Conservation (phyloP, 2,329 filamentous ascomycete genomes). For the Aspergillus sp. region DNA sequence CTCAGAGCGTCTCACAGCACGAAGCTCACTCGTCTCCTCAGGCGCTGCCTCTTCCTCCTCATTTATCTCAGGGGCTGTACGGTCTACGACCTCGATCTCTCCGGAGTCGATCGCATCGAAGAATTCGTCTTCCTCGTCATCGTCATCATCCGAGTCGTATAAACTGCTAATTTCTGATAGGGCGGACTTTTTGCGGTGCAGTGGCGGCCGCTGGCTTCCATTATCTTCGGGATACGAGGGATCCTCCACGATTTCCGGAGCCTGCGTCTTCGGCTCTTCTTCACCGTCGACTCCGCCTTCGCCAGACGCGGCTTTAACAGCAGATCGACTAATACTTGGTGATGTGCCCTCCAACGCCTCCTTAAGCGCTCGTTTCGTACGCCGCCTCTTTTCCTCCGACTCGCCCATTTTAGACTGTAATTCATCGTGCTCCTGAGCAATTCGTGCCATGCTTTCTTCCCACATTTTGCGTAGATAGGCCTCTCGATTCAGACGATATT, state of each 20-base stretch:
- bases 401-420: conserved; percentile 85
- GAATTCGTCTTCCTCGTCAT: conserved; percentile 76
- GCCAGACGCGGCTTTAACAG: conserved; percentile 30
- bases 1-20: conserved; percentile 56
- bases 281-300: conserved; percentile 31
- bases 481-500: conserved; percentile 89
- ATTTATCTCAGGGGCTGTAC: conserved; percentile 53
- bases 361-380: conserved; percentile 83
- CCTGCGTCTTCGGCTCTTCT: conserved; percentile 32
- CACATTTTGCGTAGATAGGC: conserved; percentile 90
- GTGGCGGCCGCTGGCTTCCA: conserved; percentile 15
- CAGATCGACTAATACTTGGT: conserved; percentile 41
- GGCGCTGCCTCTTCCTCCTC: conserved; percentile 50
- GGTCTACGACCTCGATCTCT: conserved; percentile 70
- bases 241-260: conserved; percentile 12
- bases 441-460: conserved; percentile 98
- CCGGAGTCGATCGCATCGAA: conserved; percentile 96
- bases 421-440: conserved; percentile 92
- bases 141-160: conserved; percentile 73
- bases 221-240: conserved; percentile 10
- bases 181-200: conserved; percentile 62
- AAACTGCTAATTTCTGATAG: conserved; percentile 71
- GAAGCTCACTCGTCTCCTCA: conserved; percentile 40
- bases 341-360: conserved; percentile 70
- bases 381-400: conserved; percentile 83